These are phyloP conservation scores for Colletotrichum sp. DNA, from an alignment of 2,329 filamentous ascomycete genomes.

Conservation along the genomic window DNA sequence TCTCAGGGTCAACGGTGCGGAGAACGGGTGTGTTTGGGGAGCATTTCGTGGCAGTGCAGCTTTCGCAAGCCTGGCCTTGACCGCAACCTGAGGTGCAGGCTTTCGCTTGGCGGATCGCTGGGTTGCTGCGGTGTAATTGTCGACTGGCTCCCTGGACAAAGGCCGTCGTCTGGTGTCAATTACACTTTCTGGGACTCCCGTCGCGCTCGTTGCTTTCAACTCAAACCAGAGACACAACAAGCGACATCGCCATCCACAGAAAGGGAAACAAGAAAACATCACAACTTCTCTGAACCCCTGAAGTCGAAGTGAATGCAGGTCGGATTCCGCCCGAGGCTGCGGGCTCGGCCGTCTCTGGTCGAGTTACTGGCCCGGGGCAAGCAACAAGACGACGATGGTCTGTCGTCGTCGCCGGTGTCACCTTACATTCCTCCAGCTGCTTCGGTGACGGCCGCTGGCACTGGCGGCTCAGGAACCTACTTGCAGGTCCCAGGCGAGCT, in stretches of 20 bases:
- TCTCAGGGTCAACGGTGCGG: constrained; percentile 18
- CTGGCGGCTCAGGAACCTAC: constrained; percentile 15
- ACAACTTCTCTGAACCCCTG: background rate
- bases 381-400: constrained; percentile 24
- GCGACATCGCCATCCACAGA: background rate
- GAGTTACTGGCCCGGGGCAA: constrained; percentile 50
- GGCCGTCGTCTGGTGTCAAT: background rate
- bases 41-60: constrained; percentile 8
- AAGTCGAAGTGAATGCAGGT: constrained; percentile 49
- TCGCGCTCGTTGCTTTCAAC: background rate
- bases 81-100: background rate
- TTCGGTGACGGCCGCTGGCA: constrained; percentile 19
- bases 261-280: background rate
- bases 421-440: constrained; percentile 11
- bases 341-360: constrained; percentile 59
- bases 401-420: constrained; percentile 18
- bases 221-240: background rate
- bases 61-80: background rate
- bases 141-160: background rate
- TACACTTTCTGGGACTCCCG: background rate
- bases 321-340: constrained; percentile 54
- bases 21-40: background rate
- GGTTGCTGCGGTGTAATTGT: background rate
- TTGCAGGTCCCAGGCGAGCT: constrained; percentile 27
- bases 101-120: background rate